phyloP scores from a whole-genome alignment of 495 filamentous ascomycete genomes.

The Friedmanniomyces simplex region DNA sequence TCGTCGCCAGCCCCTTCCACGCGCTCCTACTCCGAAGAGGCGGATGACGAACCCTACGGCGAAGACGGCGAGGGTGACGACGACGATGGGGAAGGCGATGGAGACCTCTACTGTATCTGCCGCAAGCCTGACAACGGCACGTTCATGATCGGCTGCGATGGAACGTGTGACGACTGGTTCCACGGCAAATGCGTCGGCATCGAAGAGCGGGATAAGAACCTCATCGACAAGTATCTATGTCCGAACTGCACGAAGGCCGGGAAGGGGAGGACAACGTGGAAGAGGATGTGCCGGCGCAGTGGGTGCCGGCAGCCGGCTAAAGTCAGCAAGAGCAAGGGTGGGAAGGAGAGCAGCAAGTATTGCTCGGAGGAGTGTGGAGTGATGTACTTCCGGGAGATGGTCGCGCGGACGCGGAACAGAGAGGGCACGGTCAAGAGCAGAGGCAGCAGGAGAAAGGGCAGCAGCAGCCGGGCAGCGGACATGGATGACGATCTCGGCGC shows the following conservation, averaged over 20 bases:
- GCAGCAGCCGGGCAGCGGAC: conserved; percentile 22
- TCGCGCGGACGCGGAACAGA: conserved; percentile 10
- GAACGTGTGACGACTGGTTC: conserved; percentile 64
- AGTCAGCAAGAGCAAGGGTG: conserved; percentile 32
- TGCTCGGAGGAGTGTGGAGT: conserved; percentile 56
- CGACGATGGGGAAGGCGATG: conserved; percentile 32
- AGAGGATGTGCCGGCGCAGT: conserved; percentile 53
- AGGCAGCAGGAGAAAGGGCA: conserved; percentile 14
- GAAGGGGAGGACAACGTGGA: conserved; percentile 52
- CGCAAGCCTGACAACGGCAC: conserved; percentile 60
- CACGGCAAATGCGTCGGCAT: conserved; percentile 61
- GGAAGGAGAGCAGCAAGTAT: conserved; percentile 46
- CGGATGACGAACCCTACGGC: conserved; percentile 27
- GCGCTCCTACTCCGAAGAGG: conserved; percentile 29
- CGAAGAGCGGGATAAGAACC: conserved; percentile 46
- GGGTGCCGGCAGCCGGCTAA: conserved; percentile 54
- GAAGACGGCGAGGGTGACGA: conserved; percentile 38
- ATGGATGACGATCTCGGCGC: conserved; percentile 40
- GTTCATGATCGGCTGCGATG: conserved; percentile 70
- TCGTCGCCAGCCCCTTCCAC: conserved; percentile 35
- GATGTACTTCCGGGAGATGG: conserved; percentile 44
- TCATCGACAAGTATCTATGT: conserved; percentile 63
- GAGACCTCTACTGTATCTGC: conserved; percentile 58
- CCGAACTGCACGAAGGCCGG: conserved; percentile 48
- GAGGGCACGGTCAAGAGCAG: conserved; percentile 9